Conservation (phyloP, 208 protist genomes). For the Borovskyia barvae region DNA sequence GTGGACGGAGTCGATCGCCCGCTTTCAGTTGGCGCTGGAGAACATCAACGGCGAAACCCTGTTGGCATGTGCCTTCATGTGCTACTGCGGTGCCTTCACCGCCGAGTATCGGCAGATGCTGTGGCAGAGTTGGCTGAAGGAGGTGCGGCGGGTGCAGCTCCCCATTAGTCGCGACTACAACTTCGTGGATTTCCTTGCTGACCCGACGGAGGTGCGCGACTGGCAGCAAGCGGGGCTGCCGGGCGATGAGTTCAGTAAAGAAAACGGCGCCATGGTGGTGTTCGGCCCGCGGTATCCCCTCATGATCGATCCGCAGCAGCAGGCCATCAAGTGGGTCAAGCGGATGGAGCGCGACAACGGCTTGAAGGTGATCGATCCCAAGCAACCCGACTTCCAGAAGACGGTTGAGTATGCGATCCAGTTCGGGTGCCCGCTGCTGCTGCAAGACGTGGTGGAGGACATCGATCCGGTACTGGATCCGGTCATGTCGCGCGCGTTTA, state of each 20-base stretch:
- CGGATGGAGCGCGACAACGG: constrained; percentile 93
- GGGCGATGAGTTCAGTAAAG: constrained; percentile 94
- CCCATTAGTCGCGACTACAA: constrained; percentile 86
- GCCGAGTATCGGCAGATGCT: constrained; percentile 93
- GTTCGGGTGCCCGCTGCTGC: constrained; percentile 95
- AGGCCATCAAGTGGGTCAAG: constrained; percentile 99
- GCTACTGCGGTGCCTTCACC: constrained; percentile 97
- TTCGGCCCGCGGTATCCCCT: constrained; percentile 95
- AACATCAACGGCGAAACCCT: constrained; percentile 96
- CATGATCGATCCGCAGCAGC: constrained; percentile 99
- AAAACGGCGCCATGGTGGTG: constrained; percentile 98
- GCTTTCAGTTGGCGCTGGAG: constrained; percentile 86
- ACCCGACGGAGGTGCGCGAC: constrained; percentile 95
- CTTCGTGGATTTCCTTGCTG: constrained; percentile 94
- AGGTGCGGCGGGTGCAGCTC: constrained; percentile 84
- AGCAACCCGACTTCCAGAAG: constrained; percentile 94
- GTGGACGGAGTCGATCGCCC: constrained; percentile 94
- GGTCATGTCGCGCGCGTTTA: constrained; percentile 94
- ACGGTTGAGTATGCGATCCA: constrained; percentile 97
- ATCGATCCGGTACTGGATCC: constrained; percentile 97
- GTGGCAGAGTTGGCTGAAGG: constrained; percentile 91
- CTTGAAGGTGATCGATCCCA: constrained; percentile 94
- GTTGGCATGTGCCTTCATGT: constrained; percentile 96
- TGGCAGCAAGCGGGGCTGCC: constrained; percentile 98
- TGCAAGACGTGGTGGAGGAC: constrained; percentile 97